A percentile compares a stretch with the other conserved stretches of the same genome.
phyloP scores from a whole-genome alignment of 345 rosid species.

The Melaleuca alternifolia region DNA sequence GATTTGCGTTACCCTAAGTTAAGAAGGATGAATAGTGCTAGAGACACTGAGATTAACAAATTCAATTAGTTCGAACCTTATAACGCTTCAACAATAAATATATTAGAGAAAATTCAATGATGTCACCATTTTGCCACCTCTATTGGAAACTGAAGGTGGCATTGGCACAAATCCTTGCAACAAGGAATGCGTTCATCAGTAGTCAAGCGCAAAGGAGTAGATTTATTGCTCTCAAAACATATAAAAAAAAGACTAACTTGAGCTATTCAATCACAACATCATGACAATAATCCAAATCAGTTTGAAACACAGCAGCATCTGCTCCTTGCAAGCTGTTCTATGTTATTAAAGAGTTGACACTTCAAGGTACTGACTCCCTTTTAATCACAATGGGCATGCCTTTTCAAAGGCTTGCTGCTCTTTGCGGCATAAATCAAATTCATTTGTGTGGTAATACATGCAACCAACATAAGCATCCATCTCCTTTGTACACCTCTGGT shows the following conservation, averaged over 20 bases:
- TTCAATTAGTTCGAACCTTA: not conserved
- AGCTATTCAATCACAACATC: not conserved
- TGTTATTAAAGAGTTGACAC: constrained; percentile 23
- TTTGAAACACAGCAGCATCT: not conserved
- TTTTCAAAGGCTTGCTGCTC: constrained; percentile 97
- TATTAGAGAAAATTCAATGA: not conserved
- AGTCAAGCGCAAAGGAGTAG: not conserved
- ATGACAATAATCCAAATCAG: not conserved
- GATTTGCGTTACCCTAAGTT: too few species aligned
- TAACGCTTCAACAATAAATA: not conserved
- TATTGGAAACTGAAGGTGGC: not conserved
- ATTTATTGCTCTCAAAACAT: not conserved
- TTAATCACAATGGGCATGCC: constrained; percentile 73
- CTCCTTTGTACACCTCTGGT: constrained; percentile 78
- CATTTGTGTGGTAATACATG: constrained; percentile 94
- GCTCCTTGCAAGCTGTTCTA: constrained; percentile 14
- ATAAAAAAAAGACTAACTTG: not conserved
- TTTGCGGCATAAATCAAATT: constrained; percentile 93
- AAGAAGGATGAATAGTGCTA: not conserved
- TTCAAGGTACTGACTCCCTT: not conserved
- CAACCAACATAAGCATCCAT: constrained; percentile 95
- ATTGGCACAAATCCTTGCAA: not conserved
- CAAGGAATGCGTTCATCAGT: not conserved
- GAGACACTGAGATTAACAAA: not conserved
- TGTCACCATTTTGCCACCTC: not conserved